Conservation (phyloP, 192 early-diverging fungal genomes). For the Chytriomyces hyalinus region DNA sequence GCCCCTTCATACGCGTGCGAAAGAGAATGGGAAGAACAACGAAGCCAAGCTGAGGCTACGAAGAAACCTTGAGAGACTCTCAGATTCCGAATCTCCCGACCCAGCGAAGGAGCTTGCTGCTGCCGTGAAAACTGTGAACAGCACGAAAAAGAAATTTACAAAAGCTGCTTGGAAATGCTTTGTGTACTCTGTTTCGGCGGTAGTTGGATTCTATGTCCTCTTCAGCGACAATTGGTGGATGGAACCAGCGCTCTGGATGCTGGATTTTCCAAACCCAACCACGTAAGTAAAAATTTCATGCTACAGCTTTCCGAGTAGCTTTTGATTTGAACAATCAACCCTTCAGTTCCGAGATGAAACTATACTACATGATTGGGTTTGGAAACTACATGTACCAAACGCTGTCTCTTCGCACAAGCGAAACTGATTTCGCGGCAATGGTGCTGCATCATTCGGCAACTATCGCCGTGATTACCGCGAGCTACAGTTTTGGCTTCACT, state of each 20-base stretch:
- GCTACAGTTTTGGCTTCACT: constrained; percentile 47
- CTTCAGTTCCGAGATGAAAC: constrained; percentile 36
- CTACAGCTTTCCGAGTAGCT: no score
- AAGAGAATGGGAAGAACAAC: background rate
- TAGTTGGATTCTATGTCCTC: constrained; percentile 30
- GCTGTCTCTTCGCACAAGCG: constrained; percentile 41
- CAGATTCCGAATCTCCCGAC: background rate
- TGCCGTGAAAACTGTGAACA: constrained; percentile 14
- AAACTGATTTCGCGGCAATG: constrained; percentile 50
- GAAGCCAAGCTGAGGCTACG: background rate
- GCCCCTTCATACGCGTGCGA: no score
- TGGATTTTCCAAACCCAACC: constrained; percentile 30
- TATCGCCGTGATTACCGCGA: constrained; percentile 46
- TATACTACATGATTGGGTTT: constrained; percentile 51
- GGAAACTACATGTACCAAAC: constrained; percentile 44
- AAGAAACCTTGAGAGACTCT: background rate
- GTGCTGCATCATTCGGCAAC: constrained; percentile 51
- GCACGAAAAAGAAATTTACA: constrained; percentile 15
- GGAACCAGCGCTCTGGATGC: constrained; percentile 28
- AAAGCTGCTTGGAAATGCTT: constrained; percentile 31
- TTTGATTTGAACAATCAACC: background rate
- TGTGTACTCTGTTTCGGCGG: constrained; percentile 23
- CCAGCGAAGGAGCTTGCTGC: background rate
- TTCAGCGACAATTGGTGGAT: constrained; percentile 28
- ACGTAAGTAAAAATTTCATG: background rate